Base-by-base conservation (phyloP, 2,329 filamentous ascomycete genomes). In the Xylaria multiplex region DNA sequence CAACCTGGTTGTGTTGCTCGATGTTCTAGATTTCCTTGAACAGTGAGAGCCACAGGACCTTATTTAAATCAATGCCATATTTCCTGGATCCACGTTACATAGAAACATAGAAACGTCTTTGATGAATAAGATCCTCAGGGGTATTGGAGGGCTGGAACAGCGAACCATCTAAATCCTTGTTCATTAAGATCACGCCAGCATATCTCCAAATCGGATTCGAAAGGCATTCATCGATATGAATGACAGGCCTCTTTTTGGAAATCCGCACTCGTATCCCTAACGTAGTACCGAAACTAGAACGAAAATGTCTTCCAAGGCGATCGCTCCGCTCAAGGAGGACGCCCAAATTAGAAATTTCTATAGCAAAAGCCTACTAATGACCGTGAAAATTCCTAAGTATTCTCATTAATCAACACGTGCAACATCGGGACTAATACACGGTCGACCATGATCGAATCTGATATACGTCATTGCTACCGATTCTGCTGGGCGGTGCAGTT, bases 81-180 rank as follows among this genome's bases (percentile, higher is more conserved):
- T 63, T 63, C 16, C 43, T 27, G 43, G 37, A 46, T 32, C n/a
- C 27, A 32, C 43, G 42, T n/a, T 66, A 30, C 48, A 66, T 63
- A 22, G 50, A n/a, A 54, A 43, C 14, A 27, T 7, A 35, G 24
- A 40, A 57, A 50, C 24, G 13, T n/a, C 14, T 19, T 63, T 22
- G 37, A 32, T 53, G 22, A 40, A 52, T 37, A 22, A 24, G 53
- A 40, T 52, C 53, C 59, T 63, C 64, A 66, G 64, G 64, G 64
- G 64, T 63, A 62, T 59, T 22, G 60, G 46, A 22, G 56, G 64
- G 50, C 61, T 67, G 56, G 64, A 67, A 64, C 64, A 37, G 37
- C 11, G 43, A 66, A 49, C 46, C 40, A 43, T 64, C 8, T 67
- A 67, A 53, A 67, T 62, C 65, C 65, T 62, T 65, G 65, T 58